Evolutionary conservation across 306 rosid species (phyloP).

Genomic region (Corylus heterophylla): DNA sequence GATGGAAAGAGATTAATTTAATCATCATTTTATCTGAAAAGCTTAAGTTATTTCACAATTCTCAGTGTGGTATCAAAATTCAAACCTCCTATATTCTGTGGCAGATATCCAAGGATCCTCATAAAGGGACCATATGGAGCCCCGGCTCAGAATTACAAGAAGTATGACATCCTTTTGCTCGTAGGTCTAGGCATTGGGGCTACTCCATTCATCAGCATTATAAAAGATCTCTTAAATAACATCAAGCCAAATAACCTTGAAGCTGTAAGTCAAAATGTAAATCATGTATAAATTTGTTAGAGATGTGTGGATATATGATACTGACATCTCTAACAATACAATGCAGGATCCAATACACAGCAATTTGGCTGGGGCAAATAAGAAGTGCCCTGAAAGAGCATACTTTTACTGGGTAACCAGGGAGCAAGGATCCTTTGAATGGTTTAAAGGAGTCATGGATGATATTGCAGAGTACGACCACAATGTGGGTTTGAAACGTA

Average conservation of each 20-base stretch:
- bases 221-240: constrained; percentile 70
- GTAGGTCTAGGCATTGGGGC: constrained; percentile 94
- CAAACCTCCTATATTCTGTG: constrained; percentile 10
- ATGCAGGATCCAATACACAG: constrained; percentile 26
- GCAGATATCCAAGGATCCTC: constrained; percentile 68
- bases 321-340: not conserved
- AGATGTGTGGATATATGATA: not conserved
- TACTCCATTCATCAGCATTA: constrained; percentile 89
- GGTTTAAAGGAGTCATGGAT: constrained; percentile 99
- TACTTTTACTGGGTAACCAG: constrained; percentile 97
- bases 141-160: constrained; percentile 78
- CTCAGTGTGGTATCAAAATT: not conserved
- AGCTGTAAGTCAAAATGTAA: constrained; percentile 40
- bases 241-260: constrained; percentile 33
- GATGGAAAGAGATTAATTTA: too few species aligned
- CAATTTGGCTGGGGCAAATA: constrained; percentile 13
- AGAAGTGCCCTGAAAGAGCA: constrained; percentile 70
- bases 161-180: constrained; percentile 80
- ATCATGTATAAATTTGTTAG: not conserved
- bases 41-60: not conserved
- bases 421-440: constrained; percentile 91
- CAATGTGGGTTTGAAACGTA: constrained; percentile 48
- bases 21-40: too few species aligned
- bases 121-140: constrained; percentile 96
- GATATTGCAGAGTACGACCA: constrained; percentile 79